Base-by-base conservation (phyloP, 2,329 filamentous ascomycete species). In the Colletotrichum shisoi region DNA sequence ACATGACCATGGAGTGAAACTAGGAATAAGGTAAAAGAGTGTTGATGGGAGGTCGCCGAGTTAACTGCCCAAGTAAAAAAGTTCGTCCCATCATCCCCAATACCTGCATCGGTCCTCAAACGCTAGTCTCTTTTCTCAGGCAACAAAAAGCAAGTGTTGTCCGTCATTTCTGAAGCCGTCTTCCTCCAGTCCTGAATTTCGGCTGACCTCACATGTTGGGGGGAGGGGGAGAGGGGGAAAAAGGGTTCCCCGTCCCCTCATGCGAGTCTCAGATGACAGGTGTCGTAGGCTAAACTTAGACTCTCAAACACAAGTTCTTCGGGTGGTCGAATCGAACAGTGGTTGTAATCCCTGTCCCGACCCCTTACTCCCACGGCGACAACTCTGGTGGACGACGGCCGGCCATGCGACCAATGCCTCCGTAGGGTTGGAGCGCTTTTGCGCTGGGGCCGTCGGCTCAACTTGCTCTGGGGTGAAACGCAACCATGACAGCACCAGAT, bases 281-380 rank as follows among this genome's bases (percentile, higher is more conserved):
- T 63, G 60, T 67, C 40, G 34, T 42, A 39, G 40, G 52, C 60
- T 67, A 67, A 67, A 67, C 52, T 49, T 67, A 64, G 64, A 67
- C 31, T 67, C 54, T 64, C 39, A 67, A 64, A 67, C 64, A 37
- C 42, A 34, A 17, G 34, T 44, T 58, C 11, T 1, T 64, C 24
- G 24, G 21, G 15, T 17, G 15, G 54, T 49, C 54, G 48, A 67
- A 59, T 64, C 48, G 49, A 34, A 34, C 24, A 34, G 3, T 21
- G 19, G 8, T 4, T 9, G 11, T 39, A 21, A 17, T 13, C 27
- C 42, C 42, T 57, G 54, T 39, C n/a, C 13, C 21, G 17, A 15
- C n/a, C 40, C 57, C 13, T 40, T 12, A 15, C 21, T 34, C 27
- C 27, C 21, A 46, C 8, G 40, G 12, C 57, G 27, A 49, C 42